Evolutionary conservation across 1,284 basidiomycete genomes (phyloP).

Genomic region (Microbotryum intermedium): DNA sequence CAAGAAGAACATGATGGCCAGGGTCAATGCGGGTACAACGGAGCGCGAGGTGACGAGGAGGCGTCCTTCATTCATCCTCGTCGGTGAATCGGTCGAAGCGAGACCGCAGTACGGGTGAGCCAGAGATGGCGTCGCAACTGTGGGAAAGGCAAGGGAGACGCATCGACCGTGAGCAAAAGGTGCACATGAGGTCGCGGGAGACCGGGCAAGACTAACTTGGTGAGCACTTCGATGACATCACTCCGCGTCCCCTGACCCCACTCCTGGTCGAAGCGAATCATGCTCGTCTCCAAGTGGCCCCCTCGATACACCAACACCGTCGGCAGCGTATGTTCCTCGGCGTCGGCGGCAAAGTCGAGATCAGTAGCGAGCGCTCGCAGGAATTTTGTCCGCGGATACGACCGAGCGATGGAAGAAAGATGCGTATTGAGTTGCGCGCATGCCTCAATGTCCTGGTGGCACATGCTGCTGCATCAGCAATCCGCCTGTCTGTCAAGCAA

Average conservation of each 20-base stretch:
- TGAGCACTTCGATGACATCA: constrained; percentile 14
- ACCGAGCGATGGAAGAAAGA: constrained; percentile 58
- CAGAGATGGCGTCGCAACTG: constrained; percentile 2
- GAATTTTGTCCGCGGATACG: constrained; percentile 65
- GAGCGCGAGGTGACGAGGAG: too few relatives aligned
- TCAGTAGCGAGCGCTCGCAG: constrained; percentile 62
- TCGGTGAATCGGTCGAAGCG: neutral
- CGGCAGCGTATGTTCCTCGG: constrained; percentile 63
- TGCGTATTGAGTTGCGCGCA: constrained; percentile 62
- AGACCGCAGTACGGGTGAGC: neutral
- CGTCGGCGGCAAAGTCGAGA: constrained; percentile 59
- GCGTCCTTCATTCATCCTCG: neutral
- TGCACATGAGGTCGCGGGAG: neutral
- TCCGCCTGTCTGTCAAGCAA: too few relatives aligned
- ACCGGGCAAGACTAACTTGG: neutral
- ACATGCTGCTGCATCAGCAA: too few relatives aligned
- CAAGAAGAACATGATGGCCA: too few relatives aligned
- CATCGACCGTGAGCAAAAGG: neutral
- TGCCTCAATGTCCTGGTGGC: constrained; percentile 27
- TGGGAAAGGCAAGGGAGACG: neutral
- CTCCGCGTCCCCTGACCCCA: constrained; percentile 8
- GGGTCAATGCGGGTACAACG: too few relatives aligned
- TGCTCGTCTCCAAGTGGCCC: constrained; percentile 51
- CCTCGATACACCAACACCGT: constrained; percentile 71
- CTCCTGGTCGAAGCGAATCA: constrained; percentile 26